Percentiles rank a stretch among this genome's conserved stretches.
These are phyloP conservation scores for Tylopilus sp. DNA, from an alignment of 1,284 basidiomycete genomes.

Conservation along the genomic window DNA sequence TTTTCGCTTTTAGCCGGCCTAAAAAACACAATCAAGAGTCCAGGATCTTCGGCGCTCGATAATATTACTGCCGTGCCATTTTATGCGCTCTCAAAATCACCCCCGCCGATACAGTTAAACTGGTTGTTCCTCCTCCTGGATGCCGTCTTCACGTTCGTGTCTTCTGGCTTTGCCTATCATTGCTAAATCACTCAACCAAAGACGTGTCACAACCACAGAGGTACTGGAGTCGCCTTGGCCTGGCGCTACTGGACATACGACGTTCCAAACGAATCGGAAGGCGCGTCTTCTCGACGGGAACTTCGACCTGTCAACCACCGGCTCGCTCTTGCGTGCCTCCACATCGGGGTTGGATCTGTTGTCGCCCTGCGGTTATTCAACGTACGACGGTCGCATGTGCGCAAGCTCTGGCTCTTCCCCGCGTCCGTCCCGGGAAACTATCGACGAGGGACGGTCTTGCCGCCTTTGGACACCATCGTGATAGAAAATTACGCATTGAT, in stretches of 20 bases:
- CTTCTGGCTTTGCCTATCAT: background rate
- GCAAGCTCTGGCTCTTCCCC: conserved; percentile 45
- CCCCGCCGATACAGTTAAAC: conserved; percentile 32
- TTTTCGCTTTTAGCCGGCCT: conserved; percentile 23
- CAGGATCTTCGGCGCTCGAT: conserved; percentile 55
- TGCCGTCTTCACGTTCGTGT: conserved; percentile 59
- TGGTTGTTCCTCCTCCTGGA: conserved; percentile 66
- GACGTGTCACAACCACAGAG: conserved; percentile 17
- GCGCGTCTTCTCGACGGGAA: conserved; percentile 25
- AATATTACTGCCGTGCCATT: conserved; percentile 35
- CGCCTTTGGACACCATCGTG: conserved; percentile 39
- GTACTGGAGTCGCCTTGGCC: conserved; percentile 52
- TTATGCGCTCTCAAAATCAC: conserved; percentile 31
- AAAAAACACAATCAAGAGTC: conserved; percentile 58
- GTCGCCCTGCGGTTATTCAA: conserved; percentile 41
- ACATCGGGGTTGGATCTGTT: conserved; percentile 42
- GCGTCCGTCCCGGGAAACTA: conserved; percentile 36
- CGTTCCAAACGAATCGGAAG: conserved; percentile 23
- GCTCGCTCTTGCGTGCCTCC: conserved; percentile 39
- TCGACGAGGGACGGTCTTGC: conserved; percentile 30
- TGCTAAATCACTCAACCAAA: conserved; percentile 4
- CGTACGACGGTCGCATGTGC: conserved; percentile 39
- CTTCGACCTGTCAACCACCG: conserved; percentile 45
- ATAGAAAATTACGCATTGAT: conserved; percentile 37
- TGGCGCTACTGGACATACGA: conserved; percentile 44